These are phyloP conservation scores for Penicillium sp. DNA, from an alignment of 2,329 filamentous ascomycete genomes.

Conservation along the genomic window DNA sequence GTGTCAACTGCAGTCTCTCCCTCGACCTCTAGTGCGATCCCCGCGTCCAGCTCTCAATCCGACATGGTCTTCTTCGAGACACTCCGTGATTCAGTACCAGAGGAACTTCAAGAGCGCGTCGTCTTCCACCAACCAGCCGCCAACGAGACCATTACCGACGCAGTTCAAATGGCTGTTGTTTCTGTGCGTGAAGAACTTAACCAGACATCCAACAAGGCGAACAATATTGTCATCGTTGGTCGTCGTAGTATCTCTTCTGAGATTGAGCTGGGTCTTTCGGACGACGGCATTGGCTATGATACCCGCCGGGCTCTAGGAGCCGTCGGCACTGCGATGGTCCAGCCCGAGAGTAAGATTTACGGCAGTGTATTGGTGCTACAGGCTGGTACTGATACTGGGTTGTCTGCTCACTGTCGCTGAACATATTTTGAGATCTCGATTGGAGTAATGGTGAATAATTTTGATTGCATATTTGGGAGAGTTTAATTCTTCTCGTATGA, in stretches of 20 bases:
- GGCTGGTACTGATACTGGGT: slow-evolving; percentile 42
- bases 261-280: slow-evolving; percentile 21
- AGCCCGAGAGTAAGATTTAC: slow-evolving; percentile 59
- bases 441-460: not conserved
- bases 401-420: slow-evolving; percentile 8
- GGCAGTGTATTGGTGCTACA: slow-evolving; percentile 70
- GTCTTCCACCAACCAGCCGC: slow-evolving; percentile 49
- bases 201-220: slow-evolving; percentile 62
- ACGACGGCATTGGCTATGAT: slow-evolving; percentile 39
- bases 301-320: slow-evolving; percentile 32
- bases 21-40: slow-evolving; percentile 1
- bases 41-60: slow-evolving; percentile 29
- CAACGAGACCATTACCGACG: slow-evolving; percentile 45
- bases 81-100: slow-evolving; percentile 55
- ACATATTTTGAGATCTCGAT: not conserved
- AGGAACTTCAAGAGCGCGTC: slow-evolving; percentile 53
- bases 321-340: slow-evolving; percentile 42
- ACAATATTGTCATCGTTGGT: slow-evolving; percentile 69
- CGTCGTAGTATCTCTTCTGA: slow-evolving; percentile 38
- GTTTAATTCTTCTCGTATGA: not conserved
- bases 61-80: slow-evolving; percentile 58
- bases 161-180: slow-evolving; percentile 46
- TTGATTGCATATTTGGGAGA: not conserved
- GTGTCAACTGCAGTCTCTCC: slow-evolving; percentile 1
- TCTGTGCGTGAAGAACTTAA: slow-evolving; percentile 60